phyloP scores from a whole-genome alignment of 2,329 filamentous ascomycete species.

The Fragosphaeria purpurea region DNA sequence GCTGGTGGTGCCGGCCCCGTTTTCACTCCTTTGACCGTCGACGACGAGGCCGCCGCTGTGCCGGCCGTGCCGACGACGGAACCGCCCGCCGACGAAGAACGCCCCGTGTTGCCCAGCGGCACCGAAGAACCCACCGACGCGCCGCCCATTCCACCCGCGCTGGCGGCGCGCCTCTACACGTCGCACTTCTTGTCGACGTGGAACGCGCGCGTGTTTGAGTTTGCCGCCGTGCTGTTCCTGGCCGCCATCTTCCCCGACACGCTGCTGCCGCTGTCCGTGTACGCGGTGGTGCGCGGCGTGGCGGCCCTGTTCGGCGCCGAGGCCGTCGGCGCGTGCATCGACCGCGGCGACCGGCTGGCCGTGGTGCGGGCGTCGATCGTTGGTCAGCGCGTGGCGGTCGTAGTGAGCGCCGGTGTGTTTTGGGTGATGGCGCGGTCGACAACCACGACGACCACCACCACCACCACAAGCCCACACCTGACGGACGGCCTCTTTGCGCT shows the following conservation, averaged over 20 bases:
- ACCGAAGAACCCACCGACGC: too few species aligned
- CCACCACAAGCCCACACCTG: too few species aligned
- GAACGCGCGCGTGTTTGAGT: constrained; percentile 56
- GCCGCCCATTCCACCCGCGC: neutral
- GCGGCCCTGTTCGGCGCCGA: constrained; percentile 50
- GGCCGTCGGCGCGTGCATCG: constrained; percentile 48
- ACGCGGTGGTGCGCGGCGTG: constrained; percentile 50
- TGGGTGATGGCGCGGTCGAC: constrained; percentile 15
- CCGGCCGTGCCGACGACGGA: too few species aligned
- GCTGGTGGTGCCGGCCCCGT: too few species aligned
- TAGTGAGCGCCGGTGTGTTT: constrained; percentile 37
- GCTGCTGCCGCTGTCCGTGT: constrained; percentile 57
- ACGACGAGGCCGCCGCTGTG: too few species aligned
- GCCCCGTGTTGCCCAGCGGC: too few species aligned
- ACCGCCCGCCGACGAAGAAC: too few species aligned
- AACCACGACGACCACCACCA: constrained; percentile 14
- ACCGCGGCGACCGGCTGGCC: constrained; percentile 39
- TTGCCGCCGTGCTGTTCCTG: constrained; percentile 49
- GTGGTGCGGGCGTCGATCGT: constrained; percentile 43
- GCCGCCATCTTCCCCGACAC: constrained; percentile 47
- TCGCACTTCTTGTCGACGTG: constrained; percentile 55
- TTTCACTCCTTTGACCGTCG: too few species aligned
- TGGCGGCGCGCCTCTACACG: constrained; percentile 34
- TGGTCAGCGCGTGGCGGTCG: constrained; percentile 33
- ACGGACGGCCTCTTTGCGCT: constrained; percentile 22